A percentile compares a stretch with the other conserved stretches of the same genome.
These are phyloP conservation scores for Pythium pyrilobum DNA, from an alignment of 352 stramenopile genomes.

Conservation along the genomic window DNA sequence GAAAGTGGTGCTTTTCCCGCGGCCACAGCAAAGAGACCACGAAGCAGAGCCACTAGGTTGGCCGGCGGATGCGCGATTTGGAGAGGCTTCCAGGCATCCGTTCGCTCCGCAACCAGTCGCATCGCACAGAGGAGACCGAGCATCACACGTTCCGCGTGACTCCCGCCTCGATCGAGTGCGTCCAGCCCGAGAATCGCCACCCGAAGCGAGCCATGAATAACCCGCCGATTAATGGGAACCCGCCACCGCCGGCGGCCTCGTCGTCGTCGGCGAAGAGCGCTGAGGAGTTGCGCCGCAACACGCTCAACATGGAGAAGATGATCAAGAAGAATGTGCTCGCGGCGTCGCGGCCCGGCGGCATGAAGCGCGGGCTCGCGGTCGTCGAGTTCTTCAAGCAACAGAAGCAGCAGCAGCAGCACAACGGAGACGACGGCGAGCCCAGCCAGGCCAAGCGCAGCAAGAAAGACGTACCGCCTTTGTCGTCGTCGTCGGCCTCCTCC, in stretches of 20 bases:
- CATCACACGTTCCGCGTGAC: background rate
- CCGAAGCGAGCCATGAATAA: background rate
- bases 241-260: background rate
- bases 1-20: background rate
- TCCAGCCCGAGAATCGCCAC: background rate
- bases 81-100: background rate
- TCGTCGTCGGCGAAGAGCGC: slow-evolving; percentile 25
- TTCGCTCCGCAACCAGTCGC: background rate
- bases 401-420: slow-evolving; percentile 34
- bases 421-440: background rate
- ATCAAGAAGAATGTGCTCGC: slow-evolving; percentile 77
- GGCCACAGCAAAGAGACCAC: too few relatives aligned
- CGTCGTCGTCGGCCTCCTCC: background rate
- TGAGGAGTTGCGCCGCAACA: slow-evolving; percentile 53
- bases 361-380: slow-evolving; percentile 67
- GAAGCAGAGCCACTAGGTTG: background rate
- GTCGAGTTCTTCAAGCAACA: slow-evolving; percentile 75
- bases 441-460: slow-evolving; percentile 14
- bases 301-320: slow-evolving; percentile 84
- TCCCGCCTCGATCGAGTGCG: background rate
- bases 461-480: slow-evolving; percentile 4
- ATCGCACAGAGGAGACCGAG: slow-evolving; percentile 5
- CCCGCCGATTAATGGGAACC: background rate
- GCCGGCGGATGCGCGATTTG: slow-evolving; percentile 1
- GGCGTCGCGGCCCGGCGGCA: slow-evolving; percentile 35